A percentile compares a stretch with the other conserved stretches of the same genome.
Evolutionary conservation across 345 rosid genomes (phyloP).

Genomic region (Lepidium africanum): DNA sequence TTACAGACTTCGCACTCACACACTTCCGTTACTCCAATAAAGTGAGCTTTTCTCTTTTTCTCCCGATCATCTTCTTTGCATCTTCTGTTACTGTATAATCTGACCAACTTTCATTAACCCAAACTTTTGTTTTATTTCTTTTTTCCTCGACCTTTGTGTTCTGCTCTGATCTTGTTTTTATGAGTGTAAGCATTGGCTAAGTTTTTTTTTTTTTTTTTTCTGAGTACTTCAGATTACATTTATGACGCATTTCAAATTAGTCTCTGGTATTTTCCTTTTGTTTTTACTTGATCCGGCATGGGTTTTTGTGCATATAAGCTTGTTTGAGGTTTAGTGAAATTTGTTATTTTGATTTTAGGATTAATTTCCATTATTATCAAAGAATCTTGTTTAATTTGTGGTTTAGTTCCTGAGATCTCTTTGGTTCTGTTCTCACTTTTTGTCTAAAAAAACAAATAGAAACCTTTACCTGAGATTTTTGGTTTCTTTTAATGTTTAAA

Average conservation of each 20-base stretch:
- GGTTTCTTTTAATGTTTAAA: not conserved
- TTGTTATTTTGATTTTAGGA: not conserved
- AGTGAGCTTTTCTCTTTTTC: not conserved
- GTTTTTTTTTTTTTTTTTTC: not conserved
- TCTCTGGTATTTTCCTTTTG: not conserved
- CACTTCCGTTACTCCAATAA: conserved; percentile 20
- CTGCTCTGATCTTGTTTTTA: conserved; percentile 18
- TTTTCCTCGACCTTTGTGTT: conserved; percentile 12
- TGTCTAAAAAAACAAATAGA: not conserved
- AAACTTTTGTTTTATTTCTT: not conserved
- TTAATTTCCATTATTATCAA: not conserved
- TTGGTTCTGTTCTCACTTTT: not conserved
- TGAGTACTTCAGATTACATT: not conserved
- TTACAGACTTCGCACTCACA: conserved; percentile 18
- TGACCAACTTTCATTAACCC: conserved; percentile 1
- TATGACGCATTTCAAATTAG: not conserved
- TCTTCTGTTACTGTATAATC: conserved; percentile 15
- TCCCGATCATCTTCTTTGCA: not conserved
- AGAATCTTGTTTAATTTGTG: not conserved
- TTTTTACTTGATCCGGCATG: not conserved
- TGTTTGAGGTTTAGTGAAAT: conserved; percentile 1
- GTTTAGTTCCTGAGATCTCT: conserved; percentile 8
- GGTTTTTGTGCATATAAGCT: not conserved
- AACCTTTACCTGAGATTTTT: not conserved
- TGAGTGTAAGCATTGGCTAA: not conserved